phyloP scores from a whole-genome alignment of 176 grass and related monocot genomes.

The Cymbopogon citratus region DNA sequence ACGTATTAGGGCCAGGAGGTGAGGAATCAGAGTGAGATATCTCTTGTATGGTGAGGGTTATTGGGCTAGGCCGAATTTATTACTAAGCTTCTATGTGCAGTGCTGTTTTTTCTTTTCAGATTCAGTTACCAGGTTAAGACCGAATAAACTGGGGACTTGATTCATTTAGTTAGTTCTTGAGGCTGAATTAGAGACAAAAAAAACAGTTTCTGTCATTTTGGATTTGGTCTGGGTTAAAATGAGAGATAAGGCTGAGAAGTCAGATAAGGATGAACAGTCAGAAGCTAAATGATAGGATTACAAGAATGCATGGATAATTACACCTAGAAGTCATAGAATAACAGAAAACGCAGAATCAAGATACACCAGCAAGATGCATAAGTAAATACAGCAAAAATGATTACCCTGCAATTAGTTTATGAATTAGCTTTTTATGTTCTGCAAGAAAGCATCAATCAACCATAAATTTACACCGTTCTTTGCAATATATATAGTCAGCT shows the following conservation, averaged over 20 bases:
- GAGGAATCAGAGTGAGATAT: neutral
- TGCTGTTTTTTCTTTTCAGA: too few relatives aligned
- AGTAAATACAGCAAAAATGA: slow-evolving; percentile 5
- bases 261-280: neutral
- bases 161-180: too few relatives aligned
- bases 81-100: too few relatives aligned
- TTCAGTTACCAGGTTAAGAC: too few relatives aligned
- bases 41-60: too few relatives aligned
- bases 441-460: neutral
- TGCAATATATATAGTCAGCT: slow-evolving; percentile 2
- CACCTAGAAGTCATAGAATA: neutral
- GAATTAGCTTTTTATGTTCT: neutral
- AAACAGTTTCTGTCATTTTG: neutral
- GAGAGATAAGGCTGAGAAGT: neutral
- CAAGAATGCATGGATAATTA: neutral
- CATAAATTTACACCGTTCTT: neutral
- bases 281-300: neutral
- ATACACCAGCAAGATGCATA: slow-evolving; percentile 1
- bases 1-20: neutral
- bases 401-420: neutral
- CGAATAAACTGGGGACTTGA: too few relatives aligned
- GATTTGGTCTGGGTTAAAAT: neutral
- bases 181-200: too few relatives aligned
- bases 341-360: neutral
- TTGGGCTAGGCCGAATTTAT: too few relatives aligned